Conservation (phyloP, 108 stramenopile genomes). For the Chaetoceros muelleri region DNA sequence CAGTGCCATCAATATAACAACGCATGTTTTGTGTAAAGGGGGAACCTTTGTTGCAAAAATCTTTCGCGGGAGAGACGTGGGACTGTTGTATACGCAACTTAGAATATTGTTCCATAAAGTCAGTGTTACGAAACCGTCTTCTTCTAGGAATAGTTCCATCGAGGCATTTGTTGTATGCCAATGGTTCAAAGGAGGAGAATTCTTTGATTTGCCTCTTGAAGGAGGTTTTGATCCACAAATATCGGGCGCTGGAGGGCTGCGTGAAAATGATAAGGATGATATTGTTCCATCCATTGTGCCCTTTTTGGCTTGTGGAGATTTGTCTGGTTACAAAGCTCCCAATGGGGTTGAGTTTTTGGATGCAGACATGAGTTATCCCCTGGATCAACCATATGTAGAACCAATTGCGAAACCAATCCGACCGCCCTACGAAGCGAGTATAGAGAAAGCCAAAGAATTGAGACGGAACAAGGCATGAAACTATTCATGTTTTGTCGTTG, state of each 20-base stretch:
- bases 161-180: conserved; percentile 92
- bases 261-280: conserved; percentile 1
- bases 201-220: conserved; percentile 41
- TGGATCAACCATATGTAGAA: conserved; percentile 21
- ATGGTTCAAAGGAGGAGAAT: conserved; percentile 40
- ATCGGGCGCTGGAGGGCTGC: conserved; percentile 26
- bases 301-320: conserved; percentile 65
- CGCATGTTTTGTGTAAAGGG: conserved; percentile 67
- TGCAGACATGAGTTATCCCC: conserved; percentile 72
- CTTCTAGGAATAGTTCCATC: conserved; percentile 76
- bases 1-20: conserved; percentile 88
- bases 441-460: conserved; percentile 28
- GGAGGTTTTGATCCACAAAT: conserved; percentile 32
- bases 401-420: conserved; percentile 63
- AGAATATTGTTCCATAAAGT: conserved; percentile 79
- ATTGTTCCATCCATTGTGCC: conserved; percentile 41
- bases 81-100: conserved; percentile 87
- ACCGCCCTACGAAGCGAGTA: conserved; percentile 56
- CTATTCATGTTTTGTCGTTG: background rate
- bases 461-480: background rate
- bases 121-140: conserved; percentile 76
- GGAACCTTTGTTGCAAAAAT: conserved; percentile 98
- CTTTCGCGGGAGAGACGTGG: conserved; percentile 88
- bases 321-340: conserved; percentile 27
- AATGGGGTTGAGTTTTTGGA: conserved; percentile 45